Percentiles rank a stretch among this genome's conserved stretches.
phyloP scores from a whole-genome alignment of 345 rosid genomes.

The Bruguiera gymnorhiza region DNA sequence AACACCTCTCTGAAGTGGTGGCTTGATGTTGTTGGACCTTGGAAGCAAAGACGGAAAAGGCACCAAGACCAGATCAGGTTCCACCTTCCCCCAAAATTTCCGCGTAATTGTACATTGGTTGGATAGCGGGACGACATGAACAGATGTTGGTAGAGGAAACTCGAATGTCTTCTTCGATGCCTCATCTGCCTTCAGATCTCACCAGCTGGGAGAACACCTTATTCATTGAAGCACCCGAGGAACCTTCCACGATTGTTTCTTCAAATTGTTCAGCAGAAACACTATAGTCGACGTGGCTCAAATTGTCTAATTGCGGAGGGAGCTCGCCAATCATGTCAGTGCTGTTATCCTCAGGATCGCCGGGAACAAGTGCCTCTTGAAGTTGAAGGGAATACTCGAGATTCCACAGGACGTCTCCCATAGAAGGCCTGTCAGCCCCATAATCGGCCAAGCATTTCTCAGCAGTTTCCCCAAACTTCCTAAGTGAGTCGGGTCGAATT shows the following conservation, averaged over 20 bases:
- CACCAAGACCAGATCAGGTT: too few relatives aligned
- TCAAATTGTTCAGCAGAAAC: slow-evolving; percentile 9
- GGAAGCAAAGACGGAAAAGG: background rate
- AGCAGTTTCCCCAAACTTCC: slow-evolving; percentile 18
- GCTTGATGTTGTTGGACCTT: background rate
- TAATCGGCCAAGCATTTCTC: slow-evolving; percentile 18
- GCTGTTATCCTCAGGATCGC: slow-evolving; percentile 22
- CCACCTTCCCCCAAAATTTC: too few relatives aligned
- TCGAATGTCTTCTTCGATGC: too few relatives aligned
- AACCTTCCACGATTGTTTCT: slow-evolving; percentile 10
- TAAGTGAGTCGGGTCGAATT: slow-evolving; percentile 10
- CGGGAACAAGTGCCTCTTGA: slow-evolving; percentile 11
- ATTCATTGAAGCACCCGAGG: slow-evolving; percentile 17
- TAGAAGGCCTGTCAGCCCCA: slow-evolving; percentile 13
- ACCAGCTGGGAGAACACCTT: slow-evolving; percentile 23
- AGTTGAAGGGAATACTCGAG: slow-evolving; percentile 16
- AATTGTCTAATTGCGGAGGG: slow-evolving; percentile 18
- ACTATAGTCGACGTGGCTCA: slow-evolving; percentile 4
- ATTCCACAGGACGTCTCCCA: slow-evolving; percentile 16
- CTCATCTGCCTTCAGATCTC: slow-evolving; percentile 20
- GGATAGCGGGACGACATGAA: too few relatives aligned
- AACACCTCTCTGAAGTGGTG: background rate
- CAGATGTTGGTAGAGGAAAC: too few relatives aligned
- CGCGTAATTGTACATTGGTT: too few relatives aligned
- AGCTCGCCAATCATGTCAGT: slow-evolving; percentile 24